phyloP scores from a whole-genome alignment of 2,329 filamentous ascomycete genomes.

The Trichophyton rubrum region DNA sequence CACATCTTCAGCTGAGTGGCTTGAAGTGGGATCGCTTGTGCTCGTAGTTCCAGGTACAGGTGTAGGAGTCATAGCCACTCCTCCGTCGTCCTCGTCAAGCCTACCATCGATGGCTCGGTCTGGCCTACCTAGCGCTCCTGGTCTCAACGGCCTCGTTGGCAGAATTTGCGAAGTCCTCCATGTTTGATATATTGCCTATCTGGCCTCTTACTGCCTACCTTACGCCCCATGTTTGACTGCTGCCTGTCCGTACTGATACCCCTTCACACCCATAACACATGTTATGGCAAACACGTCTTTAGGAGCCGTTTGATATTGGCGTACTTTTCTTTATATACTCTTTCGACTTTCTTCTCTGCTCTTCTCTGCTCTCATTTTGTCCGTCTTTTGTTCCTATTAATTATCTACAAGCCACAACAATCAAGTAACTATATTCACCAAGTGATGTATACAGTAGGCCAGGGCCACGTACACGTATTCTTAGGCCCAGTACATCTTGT shows the following conservation, averaged over 20 bases:
- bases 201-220: background rate
- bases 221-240: background rate
- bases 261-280: background rate
- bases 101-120: slow-evolving; percentile 15
- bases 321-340: background rate
- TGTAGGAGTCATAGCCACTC: slow-evolving; percentile 31
- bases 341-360: background rate
- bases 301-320: background rate
- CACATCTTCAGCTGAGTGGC: slow-evolving; percentile 45
- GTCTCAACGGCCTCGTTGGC: slow-evolving; percentile 50
- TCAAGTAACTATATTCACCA: background rate
- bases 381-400: background rate
- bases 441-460: background rate
- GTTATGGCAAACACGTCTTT: background rate
- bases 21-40: slow-evolving; percentile 44
- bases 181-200: slow-evolving; percentile 4
- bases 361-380: background rate
- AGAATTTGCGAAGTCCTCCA: slow-evolving; percentile 26
- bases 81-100: slow-evolving; percentile 19
- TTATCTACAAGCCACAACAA: background rate
- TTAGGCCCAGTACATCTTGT: background rate
- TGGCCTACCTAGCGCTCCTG: slow-evolving; percentile 37
- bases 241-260: background rate
- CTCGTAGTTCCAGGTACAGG: slow-evolving; percentile 49
- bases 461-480: background rate